Evolutionary conservation across 1,284 basidiomycete species (phyloP).

Genomic region (Apiotrichum porosum): DNA sequence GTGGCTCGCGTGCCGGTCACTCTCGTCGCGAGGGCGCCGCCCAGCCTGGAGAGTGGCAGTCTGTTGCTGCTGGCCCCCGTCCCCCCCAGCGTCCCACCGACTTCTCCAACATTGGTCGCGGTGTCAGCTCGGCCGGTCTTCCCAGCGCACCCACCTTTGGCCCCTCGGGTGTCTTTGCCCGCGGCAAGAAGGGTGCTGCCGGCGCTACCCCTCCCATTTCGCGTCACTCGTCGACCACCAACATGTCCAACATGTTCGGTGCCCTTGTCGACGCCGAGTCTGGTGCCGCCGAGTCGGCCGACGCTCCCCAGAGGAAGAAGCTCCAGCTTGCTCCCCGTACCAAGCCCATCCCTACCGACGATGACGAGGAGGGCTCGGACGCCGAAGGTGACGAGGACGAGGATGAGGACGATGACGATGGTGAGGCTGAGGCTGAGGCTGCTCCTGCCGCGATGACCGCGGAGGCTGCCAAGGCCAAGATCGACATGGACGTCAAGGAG

Average conservation of each 20-base stretch:
- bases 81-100: slow-evolving; percentile 61
- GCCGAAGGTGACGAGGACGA: slow-evolving; percentile 50
- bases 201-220: slow-evolving; percentile 60
- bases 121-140: slow-evolving; percentile 73
- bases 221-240: slow-evolving; percentile 69
- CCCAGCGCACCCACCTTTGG: slow-evolving; percentile 64
- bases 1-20: slow-evolving; percentile 82
- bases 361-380: slow-evolving; percentile 31
- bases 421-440: slow-evolving; percentile 54
- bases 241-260: slow-evolving; percentile 88
- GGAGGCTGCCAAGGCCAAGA: slow-evolving; percentile 68
- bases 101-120: slow-evolving; percentile 71
- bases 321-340: slow-evolving; percentile 64
- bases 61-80: slow-evolving; percentile 58
- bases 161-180: slow-evolving; percentile 75
- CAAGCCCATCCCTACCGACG: slow-evolving; percentile 51
- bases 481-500: slow-evolving; percentile 56
- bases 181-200: slow-evolving; percentile 57
- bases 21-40: slow-evolving; percentile 58
- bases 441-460: slow-evolving; percentile 56
- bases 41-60: slow-evolving; percentile 73
- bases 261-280: slow-evolving; percentile 56
- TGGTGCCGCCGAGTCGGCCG: slow-evolving; percentile 44
- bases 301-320: slow-evolving; percentile 63
- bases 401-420: slow-evolving; percentile 55